Evolutionary conservation across 805 yeast species (phyloP).

Genomic region (Yarrowia sp.): DNA sequence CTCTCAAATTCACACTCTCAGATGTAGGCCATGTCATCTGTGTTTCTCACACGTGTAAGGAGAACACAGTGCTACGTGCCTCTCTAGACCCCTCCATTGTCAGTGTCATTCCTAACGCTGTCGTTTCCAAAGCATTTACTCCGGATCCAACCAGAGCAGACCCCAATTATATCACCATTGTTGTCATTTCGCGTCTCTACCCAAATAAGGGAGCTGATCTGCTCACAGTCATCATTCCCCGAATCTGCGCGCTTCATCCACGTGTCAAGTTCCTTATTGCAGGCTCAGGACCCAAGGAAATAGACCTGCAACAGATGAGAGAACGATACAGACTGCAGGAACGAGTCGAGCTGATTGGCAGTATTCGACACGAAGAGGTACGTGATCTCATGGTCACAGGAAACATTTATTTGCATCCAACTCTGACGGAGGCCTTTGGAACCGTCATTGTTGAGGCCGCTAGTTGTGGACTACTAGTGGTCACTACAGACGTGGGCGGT

Average conservation of each 20-base stretch:
- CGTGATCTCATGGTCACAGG: constrained; percentile 91
- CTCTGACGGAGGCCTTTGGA: constrained; percentile 96
- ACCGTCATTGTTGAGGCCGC: constrained; percentile 97
- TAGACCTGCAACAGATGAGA: constrained; percentile 92
- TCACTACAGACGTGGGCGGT: constrained; percentile 95
- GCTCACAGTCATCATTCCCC: constrained; percentile 77
- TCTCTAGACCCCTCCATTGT: constrained; percentile 71
- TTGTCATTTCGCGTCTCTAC: constrained; percentile 84
- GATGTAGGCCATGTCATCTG: constrained; percentile 94
- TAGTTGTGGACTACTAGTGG: constrained; percentile 88
- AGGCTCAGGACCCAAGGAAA: constrained; percentile 94
- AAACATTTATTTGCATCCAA: constrained; percentile 88
- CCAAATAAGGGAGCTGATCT: constrained; percentile 97
- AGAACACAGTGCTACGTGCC: constrained; percentile 87
- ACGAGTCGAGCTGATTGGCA: constrained; percentile 78
- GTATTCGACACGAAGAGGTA: constrained; percentile 87
- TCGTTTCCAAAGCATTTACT: constrained; percentile 74
- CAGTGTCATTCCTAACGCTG: constrained; percentile 95
- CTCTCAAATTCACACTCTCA: constrained; percentile 74
- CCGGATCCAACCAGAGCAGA: constrained; percentile 39
- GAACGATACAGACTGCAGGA: constrained; percentile 83
- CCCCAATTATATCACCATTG: constrained; percentile 64
- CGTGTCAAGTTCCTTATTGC: constrained; percentile 80
- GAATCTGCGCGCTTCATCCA: constrained; percentile 60
- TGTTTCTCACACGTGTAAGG: constrained; percentile 95